Base-by-base conservation (phyloP, 2,329 filamentous ascomycete genomes). In the Dactylellina cionopaga region DNA sequence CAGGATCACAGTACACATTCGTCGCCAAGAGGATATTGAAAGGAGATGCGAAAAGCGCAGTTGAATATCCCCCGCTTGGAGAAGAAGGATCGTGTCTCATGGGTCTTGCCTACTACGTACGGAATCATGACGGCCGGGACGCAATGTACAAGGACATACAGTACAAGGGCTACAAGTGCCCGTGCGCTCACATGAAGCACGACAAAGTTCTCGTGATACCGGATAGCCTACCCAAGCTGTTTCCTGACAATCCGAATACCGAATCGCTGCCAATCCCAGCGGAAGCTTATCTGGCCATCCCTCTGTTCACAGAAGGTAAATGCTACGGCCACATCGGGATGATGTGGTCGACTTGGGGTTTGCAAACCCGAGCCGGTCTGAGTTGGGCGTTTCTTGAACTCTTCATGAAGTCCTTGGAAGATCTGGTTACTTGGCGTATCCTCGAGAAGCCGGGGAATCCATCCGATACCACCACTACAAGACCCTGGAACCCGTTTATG, bases 311-410 rank as follows among this genome's bases (percentile, higher is more conserved):
- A 2, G 84, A 87, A 41, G 87, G 85, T 29, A 89, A 88, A 78
- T 90, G 87, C 77, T 85, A 89, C 76, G 88, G 87, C 19, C 87
- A 90, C 79, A 88, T 91, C 77, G 89, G 89, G n/a, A 82, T 89
- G 78, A 88, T 91, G 83, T 91, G 89, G 89, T 87, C 87, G 4
- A 80, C 82, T 43, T 84, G 89, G 71, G 88, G 87, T n/a, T 82
- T 88, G 13, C 80, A 81, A 13, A 83, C 83, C 47, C 83, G 85
- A 47, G 68, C 76, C n/a, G 81, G 81, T 11, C 78, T 90, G 24
- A 85, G 87, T 5, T 91, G 89, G 89, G 84, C 83, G 1, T 89
- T 86, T 78, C 82, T 89, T 22, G 89, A 91, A 78, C 85, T 90
- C 83, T 81, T 90, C 41, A 80, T 90, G 75, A 88, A 90, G 78